A percentile compares a stretch with the other conserved stretches of the same genome.
Conservation (phyloP, 176 grass and related monocot species). For the Avena atlantica region DNA sequence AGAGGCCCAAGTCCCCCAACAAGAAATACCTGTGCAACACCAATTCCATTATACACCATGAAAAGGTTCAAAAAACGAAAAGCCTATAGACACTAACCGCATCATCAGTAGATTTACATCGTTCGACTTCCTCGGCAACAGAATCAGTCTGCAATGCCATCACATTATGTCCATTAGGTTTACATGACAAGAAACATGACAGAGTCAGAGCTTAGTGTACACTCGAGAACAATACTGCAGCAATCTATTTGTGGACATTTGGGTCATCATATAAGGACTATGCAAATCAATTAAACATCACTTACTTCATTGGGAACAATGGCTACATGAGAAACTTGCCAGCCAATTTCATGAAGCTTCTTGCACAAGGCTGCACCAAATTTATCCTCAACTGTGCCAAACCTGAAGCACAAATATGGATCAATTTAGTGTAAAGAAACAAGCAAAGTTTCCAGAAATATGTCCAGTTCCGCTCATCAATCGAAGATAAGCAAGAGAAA, state of each 20-base stretch:
- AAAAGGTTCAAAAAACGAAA: conserved; percentile 39
- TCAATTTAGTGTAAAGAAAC: conserved; percentile 30
- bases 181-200: conserved; percentile 31
- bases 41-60: conserved; percentile 31
- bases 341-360: conserved; percentile 92
- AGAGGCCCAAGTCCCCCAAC: conserved; percentile 95
- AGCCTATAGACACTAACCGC: conserved; percentile 59
- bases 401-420: conserved; percentile 64
- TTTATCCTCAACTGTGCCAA: conserved; percentile 79
- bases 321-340: conserved; percentile 76
- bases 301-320: conserved; percentile 89
- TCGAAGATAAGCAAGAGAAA: conserved; percentile 5
- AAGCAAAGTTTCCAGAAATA: conserved; percentile 4
- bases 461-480: background rate
- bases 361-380: conserved; percentile 75
- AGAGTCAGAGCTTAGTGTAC: conserved; percentile 17
- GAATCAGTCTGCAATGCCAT: conserved; percentile 81
- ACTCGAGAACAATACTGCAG: conserved; percentile 31
- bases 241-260: conserved; percentile 23
- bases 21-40: conserved; percentile 71
- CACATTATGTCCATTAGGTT: conserved; percentile 33
- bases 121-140: conserved; percentile 89
- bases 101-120: conserved; percentile 71
- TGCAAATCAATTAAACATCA: conserved; percentile 29
- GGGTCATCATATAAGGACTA: background rate